These are phyloP conservation scores for Ganoderma sp. DNA, from an alignment of 1,284 basidiomycete genomes.

Conservation along the genomic window DNA sequence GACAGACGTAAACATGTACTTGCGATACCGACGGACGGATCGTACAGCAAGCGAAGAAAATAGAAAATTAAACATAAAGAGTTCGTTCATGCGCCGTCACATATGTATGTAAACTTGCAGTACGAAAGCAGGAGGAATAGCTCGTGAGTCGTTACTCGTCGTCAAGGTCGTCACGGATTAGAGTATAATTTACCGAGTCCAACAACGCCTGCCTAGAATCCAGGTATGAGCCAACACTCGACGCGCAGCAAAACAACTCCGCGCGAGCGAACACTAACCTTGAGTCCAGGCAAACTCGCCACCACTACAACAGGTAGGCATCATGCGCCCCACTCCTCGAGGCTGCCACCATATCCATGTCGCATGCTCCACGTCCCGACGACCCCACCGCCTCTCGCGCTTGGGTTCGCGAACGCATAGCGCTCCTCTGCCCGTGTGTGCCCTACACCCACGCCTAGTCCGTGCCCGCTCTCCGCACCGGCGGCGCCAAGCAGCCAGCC, in stretches of 20 bases:
- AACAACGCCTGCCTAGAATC: not conserved
- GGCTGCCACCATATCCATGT: constrained; percentile 33
- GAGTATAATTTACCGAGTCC: constrained; percentile 23
- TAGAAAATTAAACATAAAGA: not conserved
- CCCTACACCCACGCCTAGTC: constrained; percentile 24
- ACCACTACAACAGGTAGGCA: not conserved
- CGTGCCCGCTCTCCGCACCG: constrained; percentile 28
- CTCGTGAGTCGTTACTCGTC: constrained; percentile 11
- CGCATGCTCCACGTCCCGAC: constrained; percentile 33
- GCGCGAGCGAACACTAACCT: not conserved
- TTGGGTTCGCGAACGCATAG: constrained; percentile 17
- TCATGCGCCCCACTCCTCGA: constrained; percentile 40
- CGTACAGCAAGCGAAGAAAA: not conserved
- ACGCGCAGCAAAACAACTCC: not conserved
- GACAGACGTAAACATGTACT: not conserved
- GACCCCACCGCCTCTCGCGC: constrained; percentile 22
- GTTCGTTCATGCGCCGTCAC: not conserved
- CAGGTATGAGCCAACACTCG: constrained; percentile 7
- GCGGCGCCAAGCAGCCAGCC: constrained; percentile 49
- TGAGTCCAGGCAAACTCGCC: not conserved
- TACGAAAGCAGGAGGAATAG: not conserved
- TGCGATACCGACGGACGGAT: constrained; percentile 3
- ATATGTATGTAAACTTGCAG: no score
- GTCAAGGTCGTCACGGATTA: constrained; percentile 25
- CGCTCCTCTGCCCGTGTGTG: constrained; percentile 36